Conservation (phyloP, 2,329 filamentous ascomycete genomes). For the Cercospora canescens region DNA sequence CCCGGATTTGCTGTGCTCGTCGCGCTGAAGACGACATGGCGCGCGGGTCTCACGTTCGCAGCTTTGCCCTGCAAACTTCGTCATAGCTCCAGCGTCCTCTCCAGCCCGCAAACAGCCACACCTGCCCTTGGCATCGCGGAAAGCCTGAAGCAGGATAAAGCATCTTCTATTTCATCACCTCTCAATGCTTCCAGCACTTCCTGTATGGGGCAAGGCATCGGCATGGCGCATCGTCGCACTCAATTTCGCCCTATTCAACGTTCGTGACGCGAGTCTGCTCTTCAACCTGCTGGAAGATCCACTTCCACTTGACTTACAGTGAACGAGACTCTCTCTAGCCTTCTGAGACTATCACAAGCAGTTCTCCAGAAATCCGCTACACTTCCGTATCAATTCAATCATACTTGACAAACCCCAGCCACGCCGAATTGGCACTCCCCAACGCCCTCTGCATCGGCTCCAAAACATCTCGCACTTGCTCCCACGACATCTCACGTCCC, state of each 20-base stretch:
- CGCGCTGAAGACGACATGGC: not conserved
- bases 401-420: not conserved
- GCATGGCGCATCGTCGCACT: no score
- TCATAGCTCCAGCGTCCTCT: not conserved
- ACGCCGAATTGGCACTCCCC: not conserved
- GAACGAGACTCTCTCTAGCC: not conserved
- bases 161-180: no score
- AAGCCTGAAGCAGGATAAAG: not conserved
- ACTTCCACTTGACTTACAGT: no score
- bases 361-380: no score
- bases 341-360: no score
- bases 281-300: no score
- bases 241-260: no score
- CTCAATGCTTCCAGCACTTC: no score
- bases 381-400: not conserved
- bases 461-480: not conserved
- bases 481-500: not conserved
- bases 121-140: not conserved
- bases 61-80: not conserved
- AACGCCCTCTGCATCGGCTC: not conserved
- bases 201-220: no score
- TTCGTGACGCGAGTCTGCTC: no score
- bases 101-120: not conserved
- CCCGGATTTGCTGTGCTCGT: not conserved
- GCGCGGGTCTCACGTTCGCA: not conserved